Evolutionary conservation across 139 green algal genomes (phyloP).

Genomic region (Chlorokybus atmophyticus): DNA sequence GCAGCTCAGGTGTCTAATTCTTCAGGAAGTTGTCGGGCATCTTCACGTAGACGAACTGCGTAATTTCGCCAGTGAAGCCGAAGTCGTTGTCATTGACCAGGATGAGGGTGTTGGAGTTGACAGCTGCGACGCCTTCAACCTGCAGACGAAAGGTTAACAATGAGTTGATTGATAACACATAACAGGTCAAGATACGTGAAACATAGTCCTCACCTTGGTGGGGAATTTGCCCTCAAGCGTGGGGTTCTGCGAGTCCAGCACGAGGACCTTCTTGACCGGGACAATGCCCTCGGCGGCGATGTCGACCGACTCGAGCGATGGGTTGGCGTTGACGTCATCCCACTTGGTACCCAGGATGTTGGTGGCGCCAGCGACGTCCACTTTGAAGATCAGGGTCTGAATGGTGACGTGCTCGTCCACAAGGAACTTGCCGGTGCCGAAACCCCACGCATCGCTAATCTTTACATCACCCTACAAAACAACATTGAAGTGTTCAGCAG

Average conservation of each 20-base stretch:
- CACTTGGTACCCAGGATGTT: not conserved
- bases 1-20: no score
- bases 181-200: no score
- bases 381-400: not conserved
- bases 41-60: no score
- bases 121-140: not conserved
- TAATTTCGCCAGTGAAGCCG: not conserved
- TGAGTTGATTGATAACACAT: no score
- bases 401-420: slow-evolving; percentile 1
- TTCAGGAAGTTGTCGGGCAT: no score
- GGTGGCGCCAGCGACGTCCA: not conserved
- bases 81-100: not conserved
- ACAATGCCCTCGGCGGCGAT: not conserved
- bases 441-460: not conserved
- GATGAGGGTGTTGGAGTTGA: not conserved
- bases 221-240: no score
- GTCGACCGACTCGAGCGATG: not conserved
- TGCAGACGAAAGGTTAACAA: no score
- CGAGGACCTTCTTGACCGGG: not conserved
- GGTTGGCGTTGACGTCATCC: not conserved
- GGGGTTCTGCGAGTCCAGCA: not conserved
- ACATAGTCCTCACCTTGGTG: no score
- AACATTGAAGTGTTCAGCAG: no score
- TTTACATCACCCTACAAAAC: not conserved
- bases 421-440: not conserved